Evolutionary conservation across 1,284 basidiomycete species (phyloP).

Genomic region (Somion occarium): DNA sequence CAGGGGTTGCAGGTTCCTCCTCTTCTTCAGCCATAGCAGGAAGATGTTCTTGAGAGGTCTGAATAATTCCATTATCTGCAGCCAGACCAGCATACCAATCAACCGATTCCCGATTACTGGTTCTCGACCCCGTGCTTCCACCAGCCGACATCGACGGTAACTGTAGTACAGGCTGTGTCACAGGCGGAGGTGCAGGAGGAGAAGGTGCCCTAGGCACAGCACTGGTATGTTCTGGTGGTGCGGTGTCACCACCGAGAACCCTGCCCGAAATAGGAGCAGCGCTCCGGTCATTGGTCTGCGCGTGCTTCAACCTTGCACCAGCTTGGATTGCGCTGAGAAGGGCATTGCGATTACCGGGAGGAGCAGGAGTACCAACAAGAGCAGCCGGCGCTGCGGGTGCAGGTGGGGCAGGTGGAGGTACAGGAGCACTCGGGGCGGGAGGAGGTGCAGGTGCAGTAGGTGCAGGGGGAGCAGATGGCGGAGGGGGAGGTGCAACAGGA

Average conservation of each 20-base stretch:
- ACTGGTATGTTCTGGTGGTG: constrained; percentile 72
- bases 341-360: constrained; percentile 57
- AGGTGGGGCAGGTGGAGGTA: constrained; percentile 28
- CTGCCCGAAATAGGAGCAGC: constrained; percentile 64
- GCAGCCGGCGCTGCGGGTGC: constrained; percentile 34
- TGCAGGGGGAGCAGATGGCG: constrained; percentile 28
- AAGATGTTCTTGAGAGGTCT: constrained; percentile 33
- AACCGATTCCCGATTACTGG: constrained; percentile 73
- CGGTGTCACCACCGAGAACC: constrained; percentile 74
- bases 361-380: constrained; percentile 32
- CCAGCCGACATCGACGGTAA: constrained; percentile 23
- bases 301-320: constrained; percentile 72
- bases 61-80: constrained; percentile 49
- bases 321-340: constrained; percentile 82
- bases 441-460: constrained; percentile 31
- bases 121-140: constrained; percentile 16
- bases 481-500: constrained; percentile 33
- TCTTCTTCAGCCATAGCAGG: constrained; percentile 57
- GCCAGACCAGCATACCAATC: constrained; percentile 93
- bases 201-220: constrained; percentile 40
- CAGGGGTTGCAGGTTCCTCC: constrained; percentile 15
- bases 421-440: constrained; percentile 27
- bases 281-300: constrained; percentile 84
- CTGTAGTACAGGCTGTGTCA: constrained; percentile 6
- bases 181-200: constrained; percentile 17